Evolutionary conservation across 2,329 filamentous ascomycete genomes (phyloP), one percentile per base, ranked within the genome.

Genomic region (Monosporascus sp.): DNA sequence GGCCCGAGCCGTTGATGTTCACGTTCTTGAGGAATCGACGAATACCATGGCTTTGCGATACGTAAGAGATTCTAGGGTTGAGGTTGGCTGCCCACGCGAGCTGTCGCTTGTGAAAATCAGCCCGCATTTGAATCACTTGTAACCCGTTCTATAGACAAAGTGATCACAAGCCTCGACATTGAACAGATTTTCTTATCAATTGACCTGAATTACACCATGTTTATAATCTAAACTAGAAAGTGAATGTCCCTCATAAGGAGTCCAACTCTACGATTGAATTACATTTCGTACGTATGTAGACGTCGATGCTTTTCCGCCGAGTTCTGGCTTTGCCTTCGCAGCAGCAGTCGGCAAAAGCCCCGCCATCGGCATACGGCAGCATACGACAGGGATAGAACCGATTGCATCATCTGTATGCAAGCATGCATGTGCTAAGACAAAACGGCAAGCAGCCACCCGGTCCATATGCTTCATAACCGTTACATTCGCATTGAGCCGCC

Each of bases 1-100:
- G 58, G 50, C 46, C 61, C 59, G 58, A 60, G 51, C 63, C 63
- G 62, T 58, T 44, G 51, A 55, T 46, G 38, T 52, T 58, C 56
- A 55, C 58, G 52, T 16, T 52, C 52, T 51, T 40, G 46, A 51
- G 44, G n/a, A 53, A 51, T 50, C 27, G 56, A 57, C 59, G 58
- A 62, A 66, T 65, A 49, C 59, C 40, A 61, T 53, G 51, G 56
- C 36, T 61, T 61, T 43, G 45, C 50, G 54, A 57, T 66, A 66
- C 63, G 64, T 66, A 64, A 66, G 58, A 53, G 49, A 53, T 58
- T 57, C 53, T 44, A 53, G 51, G 49, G 31, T 50, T 56, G 37
- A 47, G 34, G 52, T 54, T 34, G 31, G 44, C 53, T 34, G 40
- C 51, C 43, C 46, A 41, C 24, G 47, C 38, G 36, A 54, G 19